phyloP scores from a whole-genome alignment of 1,139 yeast genomes.

The Kodamaea anthophila region DNA sequence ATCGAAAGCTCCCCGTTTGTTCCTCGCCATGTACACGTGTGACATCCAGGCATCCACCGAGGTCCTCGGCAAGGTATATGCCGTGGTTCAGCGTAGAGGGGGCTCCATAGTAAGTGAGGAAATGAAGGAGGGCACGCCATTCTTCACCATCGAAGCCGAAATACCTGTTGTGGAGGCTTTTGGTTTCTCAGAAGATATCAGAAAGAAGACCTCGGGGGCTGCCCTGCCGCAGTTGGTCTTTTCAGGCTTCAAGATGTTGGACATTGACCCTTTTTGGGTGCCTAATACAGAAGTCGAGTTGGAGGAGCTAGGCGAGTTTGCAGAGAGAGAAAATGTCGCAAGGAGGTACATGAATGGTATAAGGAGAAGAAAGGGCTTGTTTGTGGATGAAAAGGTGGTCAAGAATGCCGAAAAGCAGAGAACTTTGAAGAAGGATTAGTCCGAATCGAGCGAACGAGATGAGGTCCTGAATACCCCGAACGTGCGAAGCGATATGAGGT shows the following conservation, averaged over 20 bases:
- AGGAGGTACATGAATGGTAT: conserved; percentile 77
- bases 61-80: conserved; percentile 91
- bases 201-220: conserved; percentile 92
- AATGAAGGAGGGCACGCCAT: conserved; percentile 97
- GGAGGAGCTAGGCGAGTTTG: conserved; percentile 87
- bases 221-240: conserved; percentile 95
- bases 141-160: conserved; percentile 78
- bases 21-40: conserved; percentile 89
- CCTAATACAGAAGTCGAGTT: conserved; percentile 97
- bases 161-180: conserved; percentile 95
- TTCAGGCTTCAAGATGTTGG: conserved; percentile 79
- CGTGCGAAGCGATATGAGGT: too few species aligned
- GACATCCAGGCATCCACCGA: conserved; percentile 95
- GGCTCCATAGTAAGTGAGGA: conserved; percentile 87
- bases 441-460: too few species aligned
- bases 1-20: conserved; percentile 80
- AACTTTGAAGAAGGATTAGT: conserved; percentile 59
- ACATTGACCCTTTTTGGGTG: conserved; percentile 97
- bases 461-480: not conserved
- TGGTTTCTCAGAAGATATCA: conserved; percentile 91
- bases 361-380: conserved; percentile 82
- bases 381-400: conserved; percentile 84
- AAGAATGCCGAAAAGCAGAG: conserved; percentile 91
- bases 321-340: conserved; percentile 89
- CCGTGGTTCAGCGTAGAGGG: conserved; percentile 82